Evolutionary conservation across 31 red algal genomes (phyloP).

Genomic region (Bonnemaisonia californica): DNA sequence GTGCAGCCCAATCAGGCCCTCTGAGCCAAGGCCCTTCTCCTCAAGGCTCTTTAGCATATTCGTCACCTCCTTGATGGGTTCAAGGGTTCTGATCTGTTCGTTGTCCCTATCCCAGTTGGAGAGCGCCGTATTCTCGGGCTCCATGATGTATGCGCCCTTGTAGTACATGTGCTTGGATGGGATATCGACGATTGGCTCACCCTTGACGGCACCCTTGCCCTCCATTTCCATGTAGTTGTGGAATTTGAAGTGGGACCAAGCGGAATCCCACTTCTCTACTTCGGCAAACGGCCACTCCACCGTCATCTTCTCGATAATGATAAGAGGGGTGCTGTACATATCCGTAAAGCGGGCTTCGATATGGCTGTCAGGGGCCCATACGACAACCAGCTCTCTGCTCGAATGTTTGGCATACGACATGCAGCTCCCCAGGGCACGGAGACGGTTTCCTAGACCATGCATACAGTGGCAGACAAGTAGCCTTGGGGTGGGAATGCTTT

Average conservation of each 20-base stretch:
- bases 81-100: not conserved
- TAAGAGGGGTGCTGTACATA: conserved; percentile 49
- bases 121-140: conserved; percentile 11
- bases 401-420: conserved; percentile 64
- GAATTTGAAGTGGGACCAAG: conserved; percentile 39
- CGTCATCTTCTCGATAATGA: conserved; percentile 54
- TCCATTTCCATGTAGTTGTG: conserved; percentile 88
- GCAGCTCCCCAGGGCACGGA: conserved; percentile 66
- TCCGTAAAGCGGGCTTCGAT: conserved; percentile 49
- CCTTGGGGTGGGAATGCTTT: not conserved
- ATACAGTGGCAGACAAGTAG: conserved; percentile 71
- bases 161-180: conserved; percentile 44
- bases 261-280: conserved; percentile 45
- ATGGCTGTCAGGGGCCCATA: conserved; percentile 75
- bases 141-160: conserved; percentile 41
- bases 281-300: conserved; percentile 63
- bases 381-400: conserved; percentile 46
- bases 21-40: conserved; percentile 13
- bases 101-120: conserved; percentile 59
- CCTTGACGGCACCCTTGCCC: conserved; percentile 61
- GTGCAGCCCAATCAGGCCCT: conserved; percentile 63
- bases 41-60: conserved; percentile 28
- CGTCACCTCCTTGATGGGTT: conserved; percentile 46
- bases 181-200: conserved; percentile 28
- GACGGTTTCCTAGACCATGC: conserved; percentile 78